Conservation (phyloP, 1,284 basidiomycete genomes). For the Apiotrichum mycotoxinovorans region DNA sequence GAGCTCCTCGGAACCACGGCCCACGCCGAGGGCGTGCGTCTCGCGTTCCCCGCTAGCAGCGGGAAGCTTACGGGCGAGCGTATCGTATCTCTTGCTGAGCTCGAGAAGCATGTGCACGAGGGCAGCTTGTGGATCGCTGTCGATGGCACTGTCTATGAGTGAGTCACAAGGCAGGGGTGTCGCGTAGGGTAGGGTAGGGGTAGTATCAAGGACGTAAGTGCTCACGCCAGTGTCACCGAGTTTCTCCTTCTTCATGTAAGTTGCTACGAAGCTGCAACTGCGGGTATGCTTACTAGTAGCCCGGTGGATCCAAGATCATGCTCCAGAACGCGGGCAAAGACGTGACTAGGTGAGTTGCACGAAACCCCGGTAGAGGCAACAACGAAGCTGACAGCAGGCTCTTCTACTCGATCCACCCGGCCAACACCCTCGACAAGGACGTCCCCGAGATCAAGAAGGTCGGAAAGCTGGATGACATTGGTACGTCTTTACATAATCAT, state of each 20-base stretch:
- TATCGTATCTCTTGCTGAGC: conserved; percentile 19
- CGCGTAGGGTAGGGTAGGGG: not conserved
- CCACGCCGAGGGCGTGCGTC: conserved; percentile 1
- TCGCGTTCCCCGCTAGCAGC: not conserved
- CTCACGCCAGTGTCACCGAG: conserved; percentile 28
- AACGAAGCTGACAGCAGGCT: conserved; percentile 12
- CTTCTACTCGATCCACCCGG: conserved; percentile 27
- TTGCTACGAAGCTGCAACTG: not conserved
- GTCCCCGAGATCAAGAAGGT: conserved; percentile 18
- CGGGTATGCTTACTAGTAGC: conserved; percentile 17
- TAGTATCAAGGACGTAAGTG: not conserved
- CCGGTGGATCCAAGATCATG: conserved; percentile 35
- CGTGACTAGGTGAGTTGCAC: conserved; percentile 22
- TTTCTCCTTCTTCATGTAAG: conserved; percentile 26
- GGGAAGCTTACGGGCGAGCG: conserved; percentile 4
- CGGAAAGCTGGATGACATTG: conserved; percentile 25
- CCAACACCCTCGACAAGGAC: conserved; percentile 29
- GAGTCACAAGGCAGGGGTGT: conserved; percentile 9
- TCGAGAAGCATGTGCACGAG: conserved; percentile 26
- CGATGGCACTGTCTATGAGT: conserved; percentile 39
- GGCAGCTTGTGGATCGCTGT: conserved; percentile 36
- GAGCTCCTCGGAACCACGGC: not conserved
- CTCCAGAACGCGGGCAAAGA: conserved; percentile 36
- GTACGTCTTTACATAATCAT: conserved; percentile 7
- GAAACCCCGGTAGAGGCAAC: not conserved